Evolutionary conservation across 1,139 yeast genomes (phyloP).

Genomic region (Geotrichum restrictum): DNA sequence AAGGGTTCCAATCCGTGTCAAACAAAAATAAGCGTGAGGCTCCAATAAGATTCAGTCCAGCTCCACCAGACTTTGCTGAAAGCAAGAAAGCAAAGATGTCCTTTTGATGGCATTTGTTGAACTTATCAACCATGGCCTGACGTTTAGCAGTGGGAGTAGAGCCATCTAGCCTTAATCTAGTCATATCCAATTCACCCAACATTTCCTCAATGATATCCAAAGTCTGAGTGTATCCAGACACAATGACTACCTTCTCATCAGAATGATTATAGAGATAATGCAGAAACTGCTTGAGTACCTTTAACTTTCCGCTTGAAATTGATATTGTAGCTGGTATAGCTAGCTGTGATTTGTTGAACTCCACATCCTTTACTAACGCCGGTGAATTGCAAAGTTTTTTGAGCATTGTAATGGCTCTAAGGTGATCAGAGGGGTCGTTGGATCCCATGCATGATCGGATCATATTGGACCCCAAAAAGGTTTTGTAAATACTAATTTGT

Average conservation of each 20-base stretch:
- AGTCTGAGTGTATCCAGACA: conserved; percentile 87
- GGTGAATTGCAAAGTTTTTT: conserved; percentile 87
- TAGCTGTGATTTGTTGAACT: conserved; percentile 19
- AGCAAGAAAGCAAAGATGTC: conserved; percentile 63
- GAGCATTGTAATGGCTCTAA: conserved; percentile 68
- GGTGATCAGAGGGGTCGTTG: conserved; percentile 46
- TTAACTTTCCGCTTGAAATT: conserved; percentile 37
- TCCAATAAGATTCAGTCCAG: conserved; percentile 84
- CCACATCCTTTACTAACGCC: conserved; percentile 46
- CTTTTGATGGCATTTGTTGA: conserved; percentile 51
- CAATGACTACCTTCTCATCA: conserved; percentile 75
- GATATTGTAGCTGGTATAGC: conserved; percentile 19
- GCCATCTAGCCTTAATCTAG: conserved; percentile 75
- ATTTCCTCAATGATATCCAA: conserved; percentile 67
- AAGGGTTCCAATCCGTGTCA: conserved; percentile 95
- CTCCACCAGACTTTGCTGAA: conserved; percentile 92
- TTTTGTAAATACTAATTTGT: conserved; percentile 56
- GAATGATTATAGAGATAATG: conserved; percentile 33
- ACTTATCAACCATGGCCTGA: conserved; percentile 60
- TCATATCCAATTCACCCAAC: conserved; percentile 49
- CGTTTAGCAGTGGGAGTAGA: conserved; percentile 66
- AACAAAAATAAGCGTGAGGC: conserved; percentile 80
- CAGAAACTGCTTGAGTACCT: conserved; percentile 36
- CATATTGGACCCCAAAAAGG: conserved; percentile 46
- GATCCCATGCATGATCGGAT: conserved; percentile 39